Evolutionary conservation across 2,329 filamentous ascomycete species (phyloP).

Genomic region (Scytalidium lignicola): DNA sequence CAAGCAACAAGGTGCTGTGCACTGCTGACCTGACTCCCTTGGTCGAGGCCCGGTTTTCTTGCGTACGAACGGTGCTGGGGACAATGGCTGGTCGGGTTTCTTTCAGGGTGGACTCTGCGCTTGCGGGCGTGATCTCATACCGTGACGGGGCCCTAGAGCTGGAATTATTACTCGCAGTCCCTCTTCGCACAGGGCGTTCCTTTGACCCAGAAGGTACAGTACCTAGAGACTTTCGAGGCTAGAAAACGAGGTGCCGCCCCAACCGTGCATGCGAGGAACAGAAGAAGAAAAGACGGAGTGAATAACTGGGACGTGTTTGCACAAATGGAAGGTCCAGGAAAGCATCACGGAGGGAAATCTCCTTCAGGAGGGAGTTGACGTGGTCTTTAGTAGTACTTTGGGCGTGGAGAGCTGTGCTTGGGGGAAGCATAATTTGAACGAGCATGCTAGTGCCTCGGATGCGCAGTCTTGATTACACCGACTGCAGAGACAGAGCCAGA

Average conservation of each 20-base stretch:
- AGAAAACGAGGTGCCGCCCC: neutral
- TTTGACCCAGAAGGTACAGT: too few species aligned
- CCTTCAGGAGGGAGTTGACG: conserved; percentile 3
- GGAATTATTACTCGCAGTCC: too few species aligned
- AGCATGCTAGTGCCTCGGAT: conserved; percentile 4
- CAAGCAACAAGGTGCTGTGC: neutral
- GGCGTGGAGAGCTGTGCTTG: neutral
- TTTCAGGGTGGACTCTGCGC: neutral
- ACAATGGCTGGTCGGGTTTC: neutral
- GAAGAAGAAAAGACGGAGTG: neutral
- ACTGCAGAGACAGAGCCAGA: neutral
- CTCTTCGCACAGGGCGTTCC: too few species aligned
- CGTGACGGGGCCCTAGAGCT: neutral
- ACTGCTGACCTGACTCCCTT: neutral
- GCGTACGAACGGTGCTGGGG: neutral
- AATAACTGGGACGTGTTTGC: neutral
- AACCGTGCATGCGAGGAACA: neutral
- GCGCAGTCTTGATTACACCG: conserved; percentile 9
- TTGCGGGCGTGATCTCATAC: neutral
- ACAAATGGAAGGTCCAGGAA: conserved; percentile 6
- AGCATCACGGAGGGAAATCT: neutral
- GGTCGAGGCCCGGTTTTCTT: neutral
- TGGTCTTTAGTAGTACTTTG: conserved; percentile 1
- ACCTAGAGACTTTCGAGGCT: neutral
- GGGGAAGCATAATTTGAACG: neutral